Evolutionary conservation across 1,284 basidiomycete genomes (phyloP), one percentile per base, ranked within the genome.

Genomic region (Ustilago esculenta): DNA sequence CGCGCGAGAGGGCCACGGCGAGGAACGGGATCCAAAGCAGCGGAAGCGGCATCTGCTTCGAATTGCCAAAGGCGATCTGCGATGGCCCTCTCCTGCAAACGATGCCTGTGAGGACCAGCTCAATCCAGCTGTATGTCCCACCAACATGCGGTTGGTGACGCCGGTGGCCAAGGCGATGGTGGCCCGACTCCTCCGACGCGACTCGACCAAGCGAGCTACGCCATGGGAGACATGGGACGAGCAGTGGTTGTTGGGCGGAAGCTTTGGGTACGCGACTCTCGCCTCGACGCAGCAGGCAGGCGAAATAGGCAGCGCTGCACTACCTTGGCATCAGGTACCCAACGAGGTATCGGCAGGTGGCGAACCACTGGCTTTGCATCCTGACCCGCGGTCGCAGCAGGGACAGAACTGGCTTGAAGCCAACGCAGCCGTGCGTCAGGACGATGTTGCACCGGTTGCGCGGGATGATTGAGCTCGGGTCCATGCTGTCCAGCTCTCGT

Each of bases 61-160:
- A 12, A 81, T 81, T 37, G 80, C 79, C 48, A 81, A 81, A 46
- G 79, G 77, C 12, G 79, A 80, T 37, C 46, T 81, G 39, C 52
- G 68, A n/a, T 81, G 80, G 80, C 80, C 80, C 74, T 85, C 52
- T n/a, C 44, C 58, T 80, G 85, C 48, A 42, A 81, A 81, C 50
- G 73, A 80, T n/a, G 43, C 41, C 10, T 42, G 52, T 18, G 45
- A 41, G 6, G 78, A 75, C 47, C 49, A 24, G 29, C 61, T 51
- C 5, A 45, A 57, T 17, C 44, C 54, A 6, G 18, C 49, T 5
- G 23, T 36, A 10, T 76, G 68, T 33, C 57, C 72, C 2, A 15
- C 60, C 11, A 49, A 37, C 14, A 45, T 75, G 27, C 70, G 78
- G 0, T 70, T 81, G 21, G 56, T 79, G 15, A 81, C 80, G 24